A percentile compares a stretch with the other conserved stretches of the same genome.
Evolutionary conservation across 352 stramenopile species (phyloP).

Genomic region (Pythium oligandrum): DNA sequence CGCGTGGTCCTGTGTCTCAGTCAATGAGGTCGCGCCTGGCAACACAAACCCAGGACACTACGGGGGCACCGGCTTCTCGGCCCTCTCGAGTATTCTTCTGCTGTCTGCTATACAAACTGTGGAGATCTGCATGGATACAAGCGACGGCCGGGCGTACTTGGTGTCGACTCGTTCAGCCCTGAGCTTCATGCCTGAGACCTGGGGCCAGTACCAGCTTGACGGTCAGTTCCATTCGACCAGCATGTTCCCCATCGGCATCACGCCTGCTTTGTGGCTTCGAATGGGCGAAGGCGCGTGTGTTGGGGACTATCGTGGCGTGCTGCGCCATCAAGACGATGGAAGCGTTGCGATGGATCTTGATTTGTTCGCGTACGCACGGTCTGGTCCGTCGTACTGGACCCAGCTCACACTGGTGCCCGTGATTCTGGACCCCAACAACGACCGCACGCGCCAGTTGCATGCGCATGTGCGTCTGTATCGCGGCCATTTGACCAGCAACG

Average conservation of each 20-base stretch:
- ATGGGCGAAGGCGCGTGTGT: constrained; percentile 7
- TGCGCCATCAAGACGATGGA: constrained; percentile 16
- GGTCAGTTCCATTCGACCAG: constrained; percentile 8
- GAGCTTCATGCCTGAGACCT: constrained; percentile 20
- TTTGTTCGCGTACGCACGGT: constrained; percentile 14
- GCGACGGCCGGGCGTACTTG: constrained; percentile 7
- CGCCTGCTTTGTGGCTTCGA: constrained; percentile 8
- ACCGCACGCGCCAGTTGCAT: constrained; percentile 2
- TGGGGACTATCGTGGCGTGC: constrained; percentile 15
- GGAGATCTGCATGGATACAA: constrained; percentile 13
- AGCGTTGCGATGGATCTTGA: constrained; percentile 20
- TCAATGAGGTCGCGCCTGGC: constrained; percentile 9
- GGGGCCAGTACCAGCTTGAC: constrained; percentile 16
- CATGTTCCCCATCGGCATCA: constrained; percentile 14
- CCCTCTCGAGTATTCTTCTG: constrained; percentile 11
- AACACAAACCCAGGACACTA: not conserved
- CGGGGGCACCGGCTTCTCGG: constrained; percentile 13
- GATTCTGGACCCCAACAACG: not conserved
- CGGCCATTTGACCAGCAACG: constrained; percentile 3
- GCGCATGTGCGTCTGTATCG: constrained; percentile 17
- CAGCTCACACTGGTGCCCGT: constrained; percentile 15
- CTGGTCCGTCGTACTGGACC: constrained; percentile 18
- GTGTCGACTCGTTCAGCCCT: constrained; percentile 5
- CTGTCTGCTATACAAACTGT: constrained; percentile 7
- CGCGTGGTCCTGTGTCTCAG: constrained; percentile 14